A percentile compares a stretch with the other conserved stretches of the same genome.
Evolutionary conservation across 2,329 filamentous ascomycete species (phyloP).

Genomic region (Trichothecium roseum): DNA sequence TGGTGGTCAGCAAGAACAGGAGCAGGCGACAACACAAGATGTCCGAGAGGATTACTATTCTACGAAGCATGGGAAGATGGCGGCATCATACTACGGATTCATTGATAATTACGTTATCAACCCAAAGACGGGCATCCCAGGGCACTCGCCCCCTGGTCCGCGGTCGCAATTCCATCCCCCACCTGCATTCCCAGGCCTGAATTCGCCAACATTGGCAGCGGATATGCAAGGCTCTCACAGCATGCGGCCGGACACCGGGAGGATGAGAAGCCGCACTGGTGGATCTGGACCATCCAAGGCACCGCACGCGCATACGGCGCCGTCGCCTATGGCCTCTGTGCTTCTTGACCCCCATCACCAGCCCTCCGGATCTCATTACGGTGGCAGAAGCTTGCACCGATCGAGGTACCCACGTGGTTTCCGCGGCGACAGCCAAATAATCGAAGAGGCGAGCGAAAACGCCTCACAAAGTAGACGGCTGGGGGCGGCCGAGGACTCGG

Average conservation of each 20-base stretch:
- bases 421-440: conserved; percentile 38
- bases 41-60: conserved; percentile 87
- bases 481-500: conserved; percentile 45
- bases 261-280: conserved; percentile 28
- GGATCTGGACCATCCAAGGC: conserved; percentile 13
- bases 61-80: conserved; percentile 95
- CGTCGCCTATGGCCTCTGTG: conserved; percentile 62
- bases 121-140: conserved; percentile 55
- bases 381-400: conserved; percentile 34
- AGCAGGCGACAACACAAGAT: conserved; percentile 29
- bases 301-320: conserved; percentile 26
- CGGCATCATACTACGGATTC: conserved; percentile 93
- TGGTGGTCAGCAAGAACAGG: conserved; percentile 14
- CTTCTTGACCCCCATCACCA: conserved; percentile 69
- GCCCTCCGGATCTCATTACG: conserved; percentile 39
- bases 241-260: conserved; percentile 33
- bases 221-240: conserved; percentile 42
- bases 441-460: conserved; percentile 45
- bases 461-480: conserved; percentile 22
- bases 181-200: conserved; percentile 62
- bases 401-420: conserved; percentile 32
- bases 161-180: conserved; percentile 59
- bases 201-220: conserved; percentile 47
- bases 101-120: conserved; percentile 82
- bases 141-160: conserved; percentile 44